phyloP scores from a whole-genome alignment of 2,329 filamentous ascomycete genomes.

The Atkinsonella hypoxylon region DNA sequence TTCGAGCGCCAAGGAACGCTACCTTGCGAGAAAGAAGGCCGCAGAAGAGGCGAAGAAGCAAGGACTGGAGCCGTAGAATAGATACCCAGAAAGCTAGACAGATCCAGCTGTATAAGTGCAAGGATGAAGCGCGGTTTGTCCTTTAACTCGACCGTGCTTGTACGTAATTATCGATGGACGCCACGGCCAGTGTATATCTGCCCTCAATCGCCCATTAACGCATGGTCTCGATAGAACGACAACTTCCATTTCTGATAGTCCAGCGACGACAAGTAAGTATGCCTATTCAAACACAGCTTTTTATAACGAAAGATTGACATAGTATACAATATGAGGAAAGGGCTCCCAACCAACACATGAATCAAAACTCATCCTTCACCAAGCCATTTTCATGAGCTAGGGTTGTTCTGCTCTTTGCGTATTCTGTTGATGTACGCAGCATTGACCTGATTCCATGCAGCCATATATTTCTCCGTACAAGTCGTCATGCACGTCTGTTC shows the following conservation, averaged over 20 bases:
- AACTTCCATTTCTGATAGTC: too few relatives aligned
- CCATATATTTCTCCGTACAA: constrained; percentile 81
- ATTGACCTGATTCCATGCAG: constrained; percentile 65
- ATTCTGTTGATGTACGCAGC: constrained; percentile 51
- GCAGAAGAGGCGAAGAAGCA: constrained; percentile 57
- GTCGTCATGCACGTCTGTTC: constrained; percentile 61
- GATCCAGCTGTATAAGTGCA: neutral
- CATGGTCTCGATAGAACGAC: too few relatives aligned
- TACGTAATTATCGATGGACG: too few relatives aligned
- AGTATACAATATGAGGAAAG: neutral
- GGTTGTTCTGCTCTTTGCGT: constrained; percentile 41
- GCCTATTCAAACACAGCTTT: neutral
- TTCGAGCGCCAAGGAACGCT: constrained; percentile 66
- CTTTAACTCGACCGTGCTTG: too few relatives aligned
- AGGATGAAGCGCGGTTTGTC: neutral
- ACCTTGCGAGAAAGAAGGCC: constrained; percentile 64
- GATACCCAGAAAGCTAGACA: neutral
- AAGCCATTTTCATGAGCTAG: neutral
- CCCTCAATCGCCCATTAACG: too few relatives aligned
- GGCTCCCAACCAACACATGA: neutral
- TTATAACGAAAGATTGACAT: neutral
- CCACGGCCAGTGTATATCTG: too few relatives aligned
- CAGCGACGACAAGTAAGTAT: too few relatives aligned
- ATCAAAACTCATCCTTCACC: neutral
- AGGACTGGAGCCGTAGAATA: constrained; percentile 18